phyloP scores from a whole-genome alignment of 1,284 basidiomycete genomes.

The Sanguinoderma infundibulare region DNA sequence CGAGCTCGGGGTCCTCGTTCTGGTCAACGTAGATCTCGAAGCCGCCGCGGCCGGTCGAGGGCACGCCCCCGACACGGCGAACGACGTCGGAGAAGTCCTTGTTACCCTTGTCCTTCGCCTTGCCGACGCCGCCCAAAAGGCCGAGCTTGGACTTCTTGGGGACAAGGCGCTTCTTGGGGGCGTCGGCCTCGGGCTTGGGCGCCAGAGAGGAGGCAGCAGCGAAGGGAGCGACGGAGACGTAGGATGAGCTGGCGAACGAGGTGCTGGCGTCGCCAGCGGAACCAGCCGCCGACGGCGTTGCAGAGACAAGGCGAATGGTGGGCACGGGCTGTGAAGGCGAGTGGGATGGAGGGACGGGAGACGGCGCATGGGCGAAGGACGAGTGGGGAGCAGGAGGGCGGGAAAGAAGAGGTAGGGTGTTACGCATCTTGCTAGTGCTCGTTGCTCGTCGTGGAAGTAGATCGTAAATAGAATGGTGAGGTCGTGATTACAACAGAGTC shows the following conservation, averaged over 20 bases:
- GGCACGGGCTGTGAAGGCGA: constrained; percentile 46
- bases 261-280: constrained; percentile 39
- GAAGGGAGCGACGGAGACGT: constrained; percentile 36
- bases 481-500: constrained; percentile 32
- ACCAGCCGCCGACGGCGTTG: constrained; percentile 62
- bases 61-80: constrained; percentile 54
- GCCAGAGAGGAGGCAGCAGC: constrained; percentile 35
- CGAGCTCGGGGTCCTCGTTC: constrained; percentile 63
- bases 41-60: constrained; percentile 48
- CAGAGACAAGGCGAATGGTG: constrained; percentile 69
- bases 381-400: constrained; percentile 35
- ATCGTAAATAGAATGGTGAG: constrained; percentile 19
- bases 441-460: constrained; percentile 21
- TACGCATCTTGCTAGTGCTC: constrained; percentile 38
- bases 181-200: constrained; percentile 35
- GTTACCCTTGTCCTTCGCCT: constrained; percentile 37
- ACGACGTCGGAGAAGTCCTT: constrained; percentile 67
- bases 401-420: constrained; percentile 39
- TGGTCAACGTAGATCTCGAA: constrained; percentile 81
- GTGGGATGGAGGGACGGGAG: constrained; percentile 34
- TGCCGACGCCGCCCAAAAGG: constrained; percentile 47
- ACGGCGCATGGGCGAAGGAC: constrained; percentile 34
- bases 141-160: constrained; percentile 75
- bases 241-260: constrained; percentile 34
- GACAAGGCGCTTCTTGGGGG: constrained; percentile 60